Evolutionary conservation across 176 grass and related monocot species (phyloP), one percentile per base, ranked within the genome.

Genomic region (Rhynchospora breviuscula): DNA sequence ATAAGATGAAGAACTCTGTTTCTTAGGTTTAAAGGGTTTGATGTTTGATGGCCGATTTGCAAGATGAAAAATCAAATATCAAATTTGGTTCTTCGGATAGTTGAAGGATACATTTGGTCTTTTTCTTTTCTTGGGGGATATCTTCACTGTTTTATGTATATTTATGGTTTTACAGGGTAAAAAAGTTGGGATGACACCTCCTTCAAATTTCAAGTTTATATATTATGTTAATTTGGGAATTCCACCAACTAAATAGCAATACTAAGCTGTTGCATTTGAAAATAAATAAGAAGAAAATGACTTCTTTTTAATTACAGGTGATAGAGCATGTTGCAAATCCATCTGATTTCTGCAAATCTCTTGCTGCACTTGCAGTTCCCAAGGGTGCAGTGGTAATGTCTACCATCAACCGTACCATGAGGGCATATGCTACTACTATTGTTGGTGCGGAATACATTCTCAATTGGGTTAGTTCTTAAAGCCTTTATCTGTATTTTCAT

Each of bases 271-370:
- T 8, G 21, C 60, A 25, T 69, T 45, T 86, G 51, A 21, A 57
- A 54, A 62, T 65, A 19, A 51, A 65, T 67, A 43, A 76, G 45
- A 69, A 79, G 10, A 17, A 47, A 84, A 75, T 81, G 51, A 43
- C 8, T 62, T 35, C 0, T 25, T 86, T 87, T 72, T 90, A 6
- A 11, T 86, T 91, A 72, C 87, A 98, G 95, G 95, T 98, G 83
- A 98, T 98, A 70, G 95, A 98, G 69, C 95, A 98, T 18, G 95
- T 98, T 35, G 89, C 89, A 81, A 87, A 89, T 85, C 91, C 95
- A 60, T 47, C 64, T 60, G 92, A 93, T 21, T 98, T 98, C 48
- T 98, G 95, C 78, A 82, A 93, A 85, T 98, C 90, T 53, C 87
- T 98, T 31, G 87, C 86, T 59, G 90, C 86, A 77, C 65, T 98